Evolutionary conservation across 2,329 filamentous ascomycete genomes (phyloP).

Genomic region (Fusarium sp.): DNA sequence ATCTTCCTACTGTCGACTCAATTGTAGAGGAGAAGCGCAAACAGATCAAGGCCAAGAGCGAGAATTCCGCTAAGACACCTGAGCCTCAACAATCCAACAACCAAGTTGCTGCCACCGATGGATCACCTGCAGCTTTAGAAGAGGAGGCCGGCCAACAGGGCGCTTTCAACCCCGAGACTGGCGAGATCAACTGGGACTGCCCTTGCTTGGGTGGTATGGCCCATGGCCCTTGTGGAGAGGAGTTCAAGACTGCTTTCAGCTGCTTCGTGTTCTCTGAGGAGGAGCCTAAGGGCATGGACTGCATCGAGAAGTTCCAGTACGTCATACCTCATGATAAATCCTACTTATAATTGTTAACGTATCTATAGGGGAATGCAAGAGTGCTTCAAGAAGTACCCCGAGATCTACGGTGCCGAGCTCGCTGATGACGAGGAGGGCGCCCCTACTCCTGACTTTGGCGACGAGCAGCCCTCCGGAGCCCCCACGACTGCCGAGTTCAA

Average conservation of each 20-base stretch:
- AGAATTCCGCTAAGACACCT: constrained; percentile 37
- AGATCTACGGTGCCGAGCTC: constrained; percentile 90
- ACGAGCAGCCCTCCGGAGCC: constrained; percentile 41
- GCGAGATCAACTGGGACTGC: constrained; percentile 99
- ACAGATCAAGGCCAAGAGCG: constrained; percentile 54
- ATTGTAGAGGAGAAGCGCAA: constrained; percentile 72
- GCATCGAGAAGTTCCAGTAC: constrained; percentile 97
- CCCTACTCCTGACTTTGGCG: constrained; percentile 47
- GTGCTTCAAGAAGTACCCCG: constrained; percentile 93
- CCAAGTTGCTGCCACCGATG: constrained; percentile 45
- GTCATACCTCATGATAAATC: constrained; percentile 50
- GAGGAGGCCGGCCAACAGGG: constrained; percentile 87
- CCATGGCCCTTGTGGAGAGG: constrained; percentile 91
- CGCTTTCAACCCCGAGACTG: constrained; percentile 97
- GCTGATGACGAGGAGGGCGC: constrained; percentile 74
- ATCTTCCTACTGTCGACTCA: constrained; percentile 73
- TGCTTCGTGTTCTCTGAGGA: constrained; percentile 97
- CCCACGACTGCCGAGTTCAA: constrained; percentile 6
- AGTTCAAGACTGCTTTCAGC: constrained; percentile 96
- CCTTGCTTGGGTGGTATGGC: constrained; percentile 98
- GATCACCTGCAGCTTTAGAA: constrained; percentile 70
- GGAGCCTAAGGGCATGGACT: constrained; percentile 97
- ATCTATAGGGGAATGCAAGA: constrained; percentile 87
- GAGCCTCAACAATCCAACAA: constrained; percentile 46
- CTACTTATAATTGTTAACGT: constrained; percentile 42